A percentile compares a stretch with the other conserved stretches of the same genome.
These are phyloP conservation scores for Xylariaceae sp. DNA, from an alignment of 2,329 filamentous ascomycete species.

Conservation along the genomic window DNA sequence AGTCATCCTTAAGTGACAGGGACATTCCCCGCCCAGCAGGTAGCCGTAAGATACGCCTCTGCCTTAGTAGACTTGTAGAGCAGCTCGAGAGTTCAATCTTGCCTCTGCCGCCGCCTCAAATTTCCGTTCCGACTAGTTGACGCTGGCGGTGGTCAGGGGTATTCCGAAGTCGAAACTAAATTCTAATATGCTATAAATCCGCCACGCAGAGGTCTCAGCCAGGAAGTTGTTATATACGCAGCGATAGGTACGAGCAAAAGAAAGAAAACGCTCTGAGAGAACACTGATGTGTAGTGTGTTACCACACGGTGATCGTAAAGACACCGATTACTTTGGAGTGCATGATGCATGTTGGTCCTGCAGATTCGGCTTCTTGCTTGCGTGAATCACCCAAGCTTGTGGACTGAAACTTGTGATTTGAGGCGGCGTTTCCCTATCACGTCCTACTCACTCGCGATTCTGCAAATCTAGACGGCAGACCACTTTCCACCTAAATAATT, in stretches of 20 bases:
- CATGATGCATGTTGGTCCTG: conserved; percentile 9
- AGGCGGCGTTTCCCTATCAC: background rate
- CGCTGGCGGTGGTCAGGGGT: too few species aligned
- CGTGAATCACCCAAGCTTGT: background rate
- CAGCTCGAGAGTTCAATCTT: background rate
- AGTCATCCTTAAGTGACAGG: conserved; percentile 2
- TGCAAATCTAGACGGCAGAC: background rate
- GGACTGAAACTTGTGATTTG: background rate
- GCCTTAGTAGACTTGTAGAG: background rate
- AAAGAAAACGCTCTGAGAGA: background rate
- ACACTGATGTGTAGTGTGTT: background rate
- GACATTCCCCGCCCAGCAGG: conserved; percentile 3
- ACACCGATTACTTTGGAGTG: conserved; percentile 1
- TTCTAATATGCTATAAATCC: background rate
- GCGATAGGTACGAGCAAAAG: background rate
- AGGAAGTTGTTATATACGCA: too few species aligned
- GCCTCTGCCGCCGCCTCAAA: too few species aligned
- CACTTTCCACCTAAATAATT: background rate
- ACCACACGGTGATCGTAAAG: background rate
- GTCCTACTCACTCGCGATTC: background rate
- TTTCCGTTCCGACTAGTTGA: too few species aligned
- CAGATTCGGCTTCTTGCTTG: conserved; percentile 7
- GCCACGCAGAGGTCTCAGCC: background rate
- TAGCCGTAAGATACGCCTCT: conserved; percentile 7
- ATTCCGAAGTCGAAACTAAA: too few species aligned